Evolutionary conservation across 2,329 filamentous ascomycete genomes (phyloP).

Genomic region (Trichoderma guizhouense): DNA sequence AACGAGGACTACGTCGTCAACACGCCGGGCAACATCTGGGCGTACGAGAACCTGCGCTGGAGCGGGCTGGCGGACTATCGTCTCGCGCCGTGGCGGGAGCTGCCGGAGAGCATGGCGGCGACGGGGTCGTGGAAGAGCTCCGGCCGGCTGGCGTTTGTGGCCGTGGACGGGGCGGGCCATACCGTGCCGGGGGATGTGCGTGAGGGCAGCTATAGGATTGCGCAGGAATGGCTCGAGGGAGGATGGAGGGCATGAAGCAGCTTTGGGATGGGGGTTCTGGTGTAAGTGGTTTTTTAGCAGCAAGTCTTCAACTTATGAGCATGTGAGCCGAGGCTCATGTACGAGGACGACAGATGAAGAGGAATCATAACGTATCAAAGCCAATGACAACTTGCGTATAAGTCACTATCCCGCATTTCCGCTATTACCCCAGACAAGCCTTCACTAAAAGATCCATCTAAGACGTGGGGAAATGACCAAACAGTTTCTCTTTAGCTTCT

Average conservation of each 20-base stretch:
- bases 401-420: neutral
- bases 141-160: conserved; percentile 25
- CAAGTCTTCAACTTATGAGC: neutral
- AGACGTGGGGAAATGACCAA: neutral
- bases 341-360: neutral
- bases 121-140: conserved; percentile 23
- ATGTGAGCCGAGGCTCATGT: neutral
- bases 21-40: conserved; percentile 31
- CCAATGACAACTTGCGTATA: neutral
- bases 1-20: conserved; percentile 24
- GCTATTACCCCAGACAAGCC: neutral
- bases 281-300: neutral
- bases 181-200: conserved; percentile 22
- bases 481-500: neutral
- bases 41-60: conserved; percentile 41
- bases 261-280: neutral
- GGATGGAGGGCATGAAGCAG: conserved; percentile 6
- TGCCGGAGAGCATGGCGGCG: conserved; percentile 16
- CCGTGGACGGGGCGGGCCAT: conserved; percentile 23
- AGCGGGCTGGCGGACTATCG: conserved; percentile 42
- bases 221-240: conserved; percentile 23
- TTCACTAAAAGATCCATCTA: neutral
- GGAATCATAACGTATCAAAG: neutral
- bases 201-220: conserved; percentile 23
- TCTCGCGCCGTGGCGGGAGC: conserved; percentile 26